These are phyloP conservation scores for Coelastrella sp. DNA, from an alignment of 139 green algal genomes.

Conservation along the genomic window DNA sequence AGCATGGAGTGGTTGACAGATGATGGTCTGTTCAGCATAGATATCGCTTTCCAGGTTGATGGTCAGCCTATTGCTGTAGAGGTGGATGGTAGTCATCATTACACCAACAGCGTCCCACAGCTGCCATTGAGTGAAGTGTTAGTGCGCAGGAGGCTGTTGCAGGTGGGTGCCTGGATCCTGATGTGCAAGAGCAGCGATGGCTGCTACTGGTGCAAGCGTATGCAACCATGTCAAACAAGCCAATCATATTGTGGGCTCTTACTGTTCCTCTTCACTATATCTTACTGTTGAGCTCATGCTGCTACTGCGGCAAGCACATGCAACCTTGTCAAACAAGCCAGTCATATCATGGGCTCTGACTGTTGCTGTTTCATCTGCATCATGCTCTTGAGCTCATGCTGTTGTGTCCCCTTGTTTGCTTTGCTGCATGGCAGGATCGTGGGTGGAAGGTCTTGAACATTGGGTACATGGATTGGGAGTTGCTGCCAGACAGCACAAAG, in stretches of 20 bases:
- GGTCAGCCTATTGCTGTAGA: constrained; percentile 54
- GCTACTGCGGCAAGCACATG: too few species aligned
- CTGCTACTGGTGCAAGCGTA: too few species aligned
- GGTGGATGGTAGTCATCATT: constrained; percentile 63
- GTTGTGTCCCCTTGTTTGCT: background rate
- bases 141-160: constrained; percentile 51
- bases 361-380: too few species aligned
- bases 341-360: too few species aligned
- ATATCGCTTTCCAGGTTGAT: constrained; percentile 60
- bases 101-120: constrained; percentile 52
- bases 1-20: constrained; percentile 60
- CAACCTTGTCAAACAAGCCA: too few species aligned
- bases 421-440: constrained; percentile 53
- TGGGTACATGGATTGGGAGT: constrained; percentile 54
- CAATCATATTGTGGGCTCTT: too few species aligned
- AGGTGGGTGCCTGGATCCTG: constrained; percentile 8
- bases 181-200: background rate
- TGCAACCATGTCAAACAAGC: too few species aligned
- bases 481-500: constrained; percentile 16
- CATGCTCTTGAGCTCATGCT: too few species aligned
- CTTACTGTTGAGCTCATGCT: too few species aligned
- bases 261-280: too few species aligned
- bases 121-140: constrained; percentile 47
- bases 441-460: constrained; percentile 58
- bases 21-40: constrained; percentile 63